phyloP scores from a whole-genome alignment of 352 stramenopile genomes.

The Globisporangium heterothallicum region DNA sequence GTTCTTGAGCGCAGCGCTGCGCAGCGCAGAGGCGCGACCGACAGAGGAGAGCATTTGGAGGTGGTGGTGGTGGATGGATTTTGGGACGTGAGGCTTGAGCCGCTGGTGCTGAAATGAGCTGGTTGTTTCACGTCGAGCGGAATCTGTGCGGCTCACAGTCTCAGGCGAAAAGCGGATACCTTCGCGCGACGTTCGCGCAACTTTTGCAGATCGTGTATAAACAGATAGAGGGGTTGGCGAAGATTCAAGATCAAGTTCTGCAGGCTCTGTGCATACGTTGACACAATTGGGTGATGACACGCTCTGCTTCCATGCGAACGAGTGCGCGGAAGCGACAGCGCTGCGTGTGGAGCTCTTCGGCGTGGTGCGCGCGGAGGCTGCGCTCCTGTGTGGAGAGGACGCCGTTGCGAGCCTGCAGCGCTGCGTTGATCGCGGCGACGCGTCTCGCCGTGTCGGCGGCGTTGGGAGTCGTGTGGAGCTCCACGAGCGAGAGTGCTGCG shows the following conservation, averaged over 20 bases:
- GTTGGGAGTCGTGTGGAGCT: conserved; percentile 15
- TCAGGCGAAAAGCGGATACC: not conserved
- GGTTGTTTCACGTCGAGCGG: not conserved
- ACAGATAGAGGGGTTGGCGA: not conserved
- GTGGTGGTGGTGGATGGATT: not conserved
- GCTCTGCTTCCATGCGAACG: conserved; percentile 18
- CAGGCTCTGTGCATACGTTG: no score
- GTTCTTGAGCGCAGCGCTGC: conserved; percentile 25
- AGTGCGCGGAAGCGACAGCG: conserved; percentile 17
- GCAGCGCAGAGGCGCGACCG: conserved; percentile 14
- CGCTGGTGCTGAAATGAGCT: conserved; percentile 11
- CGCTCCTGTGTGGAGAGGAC: conserved; percentile 7
- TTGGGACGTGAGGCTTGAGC: conserved; percentile 1
- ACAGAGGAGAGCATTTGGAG: conserved; percentile 26
- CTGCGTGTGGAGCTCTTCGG: conserved; percentile 4
- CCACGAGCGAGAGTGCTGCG: conserved; percentile 23
- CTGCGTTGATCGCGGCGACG: conserved; percentile 16
- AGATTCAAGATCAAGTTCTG: not conserved
- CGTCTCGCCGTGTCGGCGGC: conserved; percentile 8
- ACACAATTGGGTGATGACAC: conserved; percentile 7
- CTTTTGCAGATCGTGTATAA: not conserved
- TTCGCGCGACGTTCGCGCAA: conserved; percentile 7
- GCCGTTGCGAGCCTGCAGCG: conserved; percentile 6
- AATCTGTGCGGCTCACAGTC: conserved; percentile 4
- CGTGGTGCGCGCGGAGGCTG: not conserved